Conservation (phyloP, 73 alveolate species). For the Uronychia setigera region DNA sequence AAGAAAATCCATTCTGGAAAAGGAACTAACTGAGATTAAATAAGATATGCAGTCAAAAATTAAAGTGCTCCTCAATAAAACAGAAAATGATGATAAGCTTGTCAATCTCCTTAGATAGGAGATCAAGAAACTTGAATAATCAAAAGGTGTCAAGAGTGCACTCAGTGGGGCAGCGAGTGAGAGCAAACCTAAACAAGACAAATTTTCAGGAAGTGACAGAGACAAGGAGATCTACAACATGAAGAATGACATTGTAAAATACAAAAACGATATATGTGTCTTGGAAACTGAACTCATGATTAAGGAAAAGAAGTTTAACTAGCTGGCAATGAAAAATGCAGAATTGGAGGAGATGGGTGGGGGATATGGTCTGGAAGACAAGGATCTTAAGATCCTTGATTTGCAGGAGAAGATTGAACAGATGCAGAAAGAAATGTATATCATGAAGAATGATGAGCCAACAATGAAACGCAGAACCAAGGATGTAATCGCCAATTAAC, state of each 20-base stretch:
- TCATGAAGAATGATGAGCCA: conserved; percentile 16
- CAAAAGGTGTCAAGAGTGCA: conserved; percentile 43
- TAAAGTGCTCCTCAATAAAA: conserved; percentile 57
- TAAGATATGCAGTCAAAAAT: conserved; percentile 28
- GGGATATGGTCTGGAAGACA: conserved; percentile 55
- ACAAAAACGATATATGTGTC: conserved; percentile 39
- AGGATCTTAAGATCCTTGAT: conserved; percentile 45
- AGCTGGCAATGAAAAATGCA: no score
- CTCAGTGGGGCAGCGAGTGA: background rate
- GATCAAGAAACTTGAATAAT: conserved; percentile 22
- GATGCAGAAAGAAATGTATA: conserved; percentile 36
- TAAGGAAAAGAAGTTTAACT: conserved; percentile 42
- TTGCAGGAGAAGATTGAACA: conserved; percentile 41
- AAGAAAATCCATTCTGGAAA: conserved; percentile 51
- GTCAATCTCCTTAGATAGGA: conserved; percentile 47
- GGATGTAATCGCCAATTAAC: no score
- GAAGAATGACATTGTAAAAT: conserved; percentile 30
- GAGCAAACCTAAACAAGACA: background rate
- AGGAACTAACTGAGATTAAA: conserved; percentile 39
- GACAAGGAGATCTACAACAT: conserved; percentile 23
- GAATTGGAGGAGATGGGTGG: no score
- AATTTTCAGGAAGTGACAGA: background rate
- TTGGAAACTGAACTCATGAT: conserved; percentile 32
- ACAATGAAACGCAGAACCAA: no score
- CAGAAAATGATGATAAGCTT: conserved; percentile 74